A percentile compares a stretch with the other conserved stretches of the same genome.
Conservation (phyloP, 208 protist species). For the Trypanosoma cruzi region DNA sequence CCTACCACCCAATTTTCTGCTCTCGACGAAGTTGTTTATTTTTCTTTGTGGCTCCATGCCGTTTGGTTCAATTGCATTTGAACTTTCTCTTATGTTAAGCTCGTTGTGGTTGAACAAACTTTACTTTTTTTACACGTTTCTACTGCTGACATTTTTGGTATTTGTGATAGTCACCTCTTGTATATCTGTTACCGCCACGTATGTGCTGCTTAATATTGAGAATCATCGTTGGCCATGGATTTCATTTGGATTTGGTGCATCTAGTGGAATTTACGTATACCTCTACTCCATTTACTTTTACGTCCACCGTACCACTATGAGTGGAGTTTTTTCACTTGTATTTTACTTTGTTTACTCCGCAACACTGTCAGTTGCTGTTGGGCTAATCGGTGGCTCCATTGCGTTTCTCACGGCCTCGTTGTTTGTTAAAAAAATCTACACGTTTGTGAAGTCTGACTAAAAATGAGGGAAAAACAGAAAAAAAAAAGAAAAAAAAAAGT, state of each 20-base stretch:
- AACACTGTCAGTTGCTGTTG: slow-evolving; percentile 25
- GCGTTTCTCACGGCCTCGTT: slow-evolving; percentile 39
- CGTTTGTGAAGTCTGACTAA: slow-evolving; percentile 50
- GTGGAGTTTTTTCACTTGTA: slow-evolving; percentile 84
- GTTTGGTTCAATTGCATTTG: slow-evolving; percentile 96
- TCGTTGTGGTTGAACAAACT: slow-evolving; percentile 97
- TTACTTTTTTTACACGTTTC: slow-evolving; percentile 97
- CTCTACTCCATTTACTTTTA: slow-evolving; percentile 94
- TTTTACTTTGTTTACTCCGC: slow-evolving; percentile 92
- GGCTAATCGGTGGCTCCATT: slow-evolving; percentile 42
- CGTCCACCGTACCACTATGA: slow-evolving; percentile 89
- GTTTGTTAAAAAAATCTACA: slow-evolving; percentile 60
- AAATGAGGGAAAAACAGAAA: background rate
- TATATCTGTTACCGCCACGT: slow-evolving; percentile 88
- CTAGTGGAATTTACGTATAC: slow-evolving; percentile 84
- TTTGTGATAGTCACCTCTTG: slow-evolving; percentile 91
- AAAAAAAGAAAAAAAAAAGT: too few relatives aligned
- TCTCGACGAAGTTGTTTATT: slow-evolving; percentile 40
- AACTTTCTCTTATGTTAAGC: slow-evolving; percentile 96
- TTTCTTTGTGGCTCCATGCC: slow-evolving; percentile 91
- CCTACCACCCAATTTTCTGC: slow-evolving; percentile 59
- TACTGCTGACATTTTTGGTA: slow-evolving; percentile 92
- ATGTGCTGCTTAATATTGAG: slow-evolving; percentile 94
- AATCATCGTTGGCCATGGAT: slow-evolving; percentile 95
- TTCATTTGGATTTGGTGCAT: slow-evolving; percentile 85